Evolutionary conservation across 2,329 filamentous ascomycete species (phyloP).

Genomic region (Scytalidium sp.): DNA sequence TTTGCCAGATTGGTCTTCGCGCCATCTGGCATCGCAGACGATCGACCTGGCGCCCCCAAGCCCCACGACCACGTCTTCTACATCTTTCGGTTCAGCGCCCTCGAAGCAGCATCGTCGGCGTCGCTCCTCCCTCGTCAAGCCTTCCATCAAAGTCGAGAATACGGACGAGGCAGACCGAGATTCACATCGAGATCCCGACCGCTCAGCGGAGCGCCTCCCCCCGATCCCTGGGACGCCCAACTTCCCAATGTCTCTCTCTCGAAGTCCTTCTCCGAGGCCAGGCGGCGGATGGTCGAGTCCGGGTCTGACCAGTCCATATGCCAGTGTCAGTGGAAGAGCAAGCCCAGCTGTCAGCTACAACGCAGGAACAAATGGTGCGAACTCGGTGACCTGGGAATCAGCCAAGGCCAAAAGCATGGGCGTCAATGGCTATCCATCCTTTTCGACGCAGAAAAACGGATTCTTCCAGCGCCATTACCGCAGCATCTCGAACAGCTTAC

Average conservation of each 20-base stretch:
- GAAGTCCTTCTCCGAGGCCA: conserved; percentile 80
- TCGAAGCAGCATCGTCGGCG: conserved; percentile 29
- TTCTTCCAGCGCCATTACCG: conserved; percentile 87
- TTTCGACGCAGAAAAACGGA: conserved; percentile 76
- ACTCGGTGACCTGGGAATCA: conserved; percentile 74
- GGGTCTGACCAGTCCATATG: conserved; percentile 64
- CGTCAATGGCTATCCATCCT: conserved; percentile 73
- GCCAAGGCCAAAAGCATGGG: conserved; percentile 74
- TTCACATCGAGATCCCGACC: conserved; percentile 12
- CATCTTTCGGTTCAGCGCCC: conserved; percentile 34
- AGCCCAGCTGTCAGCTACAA: conserved; percentile 55
- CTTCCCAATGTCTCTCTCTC: conserved; percentile 74
- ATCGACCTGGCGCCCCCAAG: conserved; percentile 50
- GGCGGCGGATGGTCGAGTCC: conserved; percentile 89
- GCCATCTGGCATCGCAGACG: conserved; percentile 27
- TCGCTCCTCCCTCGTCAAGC: conserved; percentile 28
- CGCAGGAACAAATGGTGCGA: conserved; percentile 49
- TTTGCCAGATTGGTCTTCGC: conserved; percentile 21
- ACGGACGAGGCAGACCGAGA: not conserved
- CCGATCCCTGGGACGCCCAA: conserved; percentile 46
- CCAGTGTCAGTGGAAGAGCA: conserved; percentile 58
- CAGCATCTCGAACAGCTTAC: conserved; percentile 74
- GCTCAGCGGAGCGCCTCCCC: conserved; percentile 17
- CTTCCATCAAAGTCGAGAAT: conserved; percentile 16
- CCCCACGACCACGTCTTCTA: conserved; percentile 46